Evolutionary conservation across 2,329 filamentous ascomycete genomes (phyloP).

Genomic region (Cladophialophora carrionii): DNA sequence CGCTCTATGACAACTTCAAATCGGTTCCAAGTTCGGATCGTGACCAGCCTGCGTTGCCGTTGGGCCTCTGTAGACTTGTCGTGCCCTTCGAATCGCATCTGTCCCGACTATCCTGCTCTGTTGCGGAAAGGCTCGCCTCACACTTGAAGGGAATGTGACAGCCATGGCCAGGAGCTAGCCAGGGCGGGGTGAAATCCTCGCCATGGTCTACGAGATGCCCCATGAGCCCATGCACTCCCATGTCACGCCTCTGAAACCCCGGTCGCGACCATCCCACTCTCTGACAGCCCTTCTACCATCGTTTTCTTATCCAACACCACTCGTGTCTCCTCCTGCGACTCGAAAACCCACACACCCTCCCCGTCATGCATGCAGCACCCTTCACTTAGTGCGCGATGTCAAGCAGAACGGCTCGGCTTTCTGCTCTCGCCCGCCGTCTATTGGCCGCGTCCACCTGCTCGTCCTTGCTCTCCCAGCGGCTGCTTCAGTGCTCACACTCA

Average conservation of each 20-base stretch:
- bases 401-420: constrained; percentile 33
- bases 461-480: constrained; percentile 14
- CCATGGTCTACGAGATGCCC: neutral
- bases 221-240: constrained; percentile 1
- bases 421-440: constrained; percentile 9
- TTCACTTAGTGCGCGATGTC: constrained; percentile 34
- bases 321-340: constrained; percentile 20
- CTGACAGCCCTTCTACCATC: constrained; percentile 21
- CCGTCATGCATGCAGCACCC: constrained; percentile 27
- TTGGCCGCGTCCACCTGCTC: constrained; percentile 19
- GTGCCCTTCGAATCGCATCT: neutral
- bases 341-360: constrained; percentile 26
- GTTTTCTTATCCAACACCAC: constrained; percentile 22
- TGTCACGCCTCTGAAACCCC: constrained; percentile 18
- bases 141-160: neutral
- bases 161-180: neutral
- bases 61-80: neutral
- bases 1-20: constrained; percentile 1
- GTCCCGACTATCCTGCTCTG: neutral
- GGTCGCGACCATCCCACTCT: constrained; percentile 27
- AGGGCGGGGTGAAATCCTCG: neutral
- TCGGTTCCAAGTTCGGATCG: neutral
- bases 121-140: constrained; percentile 1
- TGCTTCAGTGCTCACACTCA: constrained; percentile 16
- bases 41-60: neutral